These are phyloP conservation scores for Hyaloperonospora arabidopsidis DNA, from an alignment of 352 stramenopile species.

Conservation along the genomic window DNA sequence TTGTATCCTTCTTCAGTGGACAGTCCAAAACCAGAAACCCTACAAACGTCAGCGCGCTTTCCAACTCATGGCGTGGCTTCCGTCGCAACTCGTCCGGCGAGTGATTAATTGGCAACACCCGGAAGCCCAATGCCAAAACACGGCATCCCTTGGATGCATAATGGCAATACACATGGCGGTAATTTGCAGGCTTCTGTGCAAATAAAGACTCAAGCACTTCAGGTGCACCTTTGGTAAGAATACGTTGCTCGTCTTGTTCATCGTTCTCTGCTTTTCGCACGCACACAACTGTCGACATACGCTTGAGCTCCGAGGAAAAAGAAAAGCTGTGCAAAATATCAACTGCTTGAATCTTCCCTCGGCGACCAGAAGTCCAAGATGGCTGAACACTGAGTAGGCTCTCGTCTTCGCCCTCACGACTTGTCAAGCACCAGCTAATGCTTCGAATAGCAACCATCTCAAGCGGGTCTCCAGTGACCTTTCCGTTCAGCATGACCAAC, in stretches of 20 bases:
- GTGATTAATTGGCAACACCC: slow-evolving; percentile 61
- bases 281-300: slow-evolving; percentile 94
- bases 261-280: slow-evolving; percentile 68
- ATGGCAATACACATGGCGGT: slow-evolving; percentile 74
- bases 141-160: slow-evolving; percentile 78
- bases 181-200: slow-evolving; percentile 85
- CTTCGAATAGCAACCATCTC: slow-evolving; percentile 93
- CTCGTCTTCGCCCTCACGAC: slow-evolving; percentile 28
- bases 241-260: slow-evolving; percentile 70
- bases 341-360: slow-evolving; percentile 77
- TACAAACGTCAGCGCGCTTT: slow-evolving; percentile 90
- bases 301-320: slow-evolving; percentile 94
- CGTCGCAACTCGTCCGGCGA: slow-evolving; percentile 55
- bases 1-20: slow-evolving; percentile 95
- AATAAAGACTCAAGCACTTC: slow-evolving; percentile 89
- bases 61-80: slow-evolving; percentile 79
- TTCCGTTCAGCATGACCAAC: slow-evolving; percentile 93
- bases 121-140: slow-evolving; percentile 94
- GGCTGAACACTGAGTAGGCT: slow-evolving; percentile 21
- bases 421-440: slow-evolving; percentile 64
- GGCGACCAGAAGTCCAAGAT: slow-evolving; percentile 27
- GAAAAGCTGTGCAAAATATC: slow-evolving; percentile 92
- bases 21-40: slow-evolving; percentile 90
- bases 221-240: slow-evolving; percentile 96
- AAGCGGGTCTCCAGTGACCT: slow-evolving; percentile 94